phyloP scores from a whole-genome alignment of 2,329 filamentous ascomycete genomes.

The Rasamsonia emersonii region DNA sequence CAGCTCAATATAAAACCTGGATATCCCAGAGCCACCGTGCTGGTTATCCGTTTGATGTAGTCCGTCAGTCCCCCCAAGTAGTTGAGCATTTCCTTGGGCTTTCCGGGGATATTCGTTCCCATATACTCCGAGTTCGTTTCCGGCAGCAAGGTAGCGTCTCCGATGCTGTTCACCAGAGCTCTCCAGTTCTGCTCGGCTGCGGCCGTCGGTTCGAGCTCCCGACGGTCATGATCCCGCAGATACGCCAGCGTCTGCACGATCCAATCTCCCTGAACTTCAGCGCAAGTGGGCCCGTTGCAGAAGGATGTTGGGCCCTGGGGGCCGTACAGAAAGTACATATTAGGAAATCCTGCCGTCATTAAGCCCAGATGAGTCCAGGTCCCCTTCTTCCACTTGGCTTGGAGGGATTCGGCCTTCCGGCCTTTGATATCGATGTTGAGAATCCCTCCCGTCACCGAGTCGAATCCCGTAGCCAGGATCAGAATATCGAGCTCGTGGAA shows the following conservation, averaged over 20 bases:
- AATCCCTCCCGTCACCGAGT: conserved; percentile 14
- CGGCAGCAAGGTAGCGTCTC: conserved; percentile 1
- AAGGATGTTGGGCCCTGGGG: conserved; percentile 5
- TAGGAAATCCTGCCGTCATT: conserved; percentile 3
- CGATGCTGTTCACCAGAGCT: conserved; percentile 2
- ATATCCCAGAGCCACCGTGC: too few species aligned
- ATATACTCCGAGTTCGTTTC: conserved; percentile 6
- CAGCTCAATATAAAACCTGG: too few species aligned
- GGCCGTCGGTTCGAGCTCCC: not conserved
- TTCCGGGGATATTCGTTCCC: conserved; percentile 5
- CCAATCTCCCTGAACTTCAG: conserved; percentile 4
- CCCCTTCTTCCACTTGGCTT: conserved; percentile 2
- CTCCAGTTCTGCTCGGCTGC: conserved; percentile 3
- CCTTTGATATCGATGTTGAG: conserved; percentile 4
- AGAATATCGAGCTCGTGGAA: conserved; percentile 12
- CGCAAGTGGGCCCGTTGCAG: conserved; percentile 4
- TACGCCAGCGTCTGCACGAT: conserved; percentile 3
- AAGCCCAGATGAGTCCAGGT: conserved; percentile 3
- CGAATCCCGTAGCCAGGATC: conserved; percentile 35
- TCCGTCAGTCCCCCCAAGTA: conserved; percentile 7
- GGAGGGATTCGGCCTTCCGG: not conserved
- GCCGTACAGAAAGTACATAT: conserved; percentile 4
- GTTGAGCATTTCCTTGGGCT: conserved; percentile 1
- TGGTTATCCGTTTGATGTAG: too few species aligned
- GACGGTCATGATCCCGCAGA: conserved; percentile 1